Conservation (phyloP, 2,329 filamentous ascomycete species). For the Furcasterigmium sp. region DNA sequence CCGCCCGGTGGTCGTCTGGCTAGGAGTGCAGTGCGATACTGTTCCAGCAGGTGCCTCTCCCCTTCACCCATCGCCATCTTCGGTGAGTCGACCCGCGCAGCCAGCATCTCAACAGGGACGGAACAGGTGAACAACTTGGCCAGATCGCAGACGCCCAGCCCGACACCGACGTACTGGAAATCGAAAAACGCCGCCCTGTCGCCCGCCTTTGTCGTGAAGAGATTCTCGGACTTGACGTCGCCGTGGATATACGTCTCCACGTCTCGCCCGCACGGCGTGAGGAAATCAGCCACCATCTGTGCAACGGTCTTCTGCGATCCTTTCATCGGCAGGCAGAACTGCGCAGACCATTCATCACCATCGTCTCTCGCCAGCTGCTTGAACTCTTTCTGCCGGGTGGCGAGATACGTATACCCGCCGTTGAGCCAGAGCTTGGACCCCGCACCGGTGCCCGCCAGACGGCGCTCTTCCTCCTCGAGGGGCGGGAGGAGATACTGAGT, state of each 20-base stretch:
- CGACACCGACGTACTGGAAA: conserved; percentile 63
- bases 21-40: conserved; percentile 39
- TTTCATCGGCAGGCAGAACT: conserved; percentile 34
- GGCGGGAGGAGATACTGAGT: conserved; percentile 45
- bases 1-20: conserved; percentile 13
- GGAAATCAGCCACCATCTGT: conserved; percentile 45
- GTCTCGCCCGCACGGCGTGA: conserved; percentile 37
- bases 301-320: conserved; percentile 31
- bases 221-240: conserved; percentile 65
- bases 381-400: conserved; percentile 56
- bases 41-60: conserved; percentile 44
- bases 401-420: conserved; percentile 65
- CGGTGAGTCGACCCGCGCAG: conserved; percentile 19
- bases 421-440: conserved; percentile 50
- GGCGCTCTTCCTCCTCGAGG: conserved; percentile 41
- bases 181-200: conserved; percentile 59
- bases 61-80: conserved; percentile 43
- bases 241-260: conserved; percentile 59
- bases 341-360: conserved; percentile 48
- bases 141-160: conserved; percentile 59
- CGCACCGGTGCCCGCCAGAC: conserved; percentile 12
- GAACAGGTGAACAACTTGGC: conserved; percentile 65
- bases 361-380: conserved; percentile 35
- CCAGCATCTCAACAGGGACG: conserved; percentile 49
- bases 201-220: conserved; percentile 49